Evolutionary conservation across 352 stramenopile genomes (phyloP), one percentile per base, ranked within the genome.

Genomic region (Blastocystis sp.): DNA sequence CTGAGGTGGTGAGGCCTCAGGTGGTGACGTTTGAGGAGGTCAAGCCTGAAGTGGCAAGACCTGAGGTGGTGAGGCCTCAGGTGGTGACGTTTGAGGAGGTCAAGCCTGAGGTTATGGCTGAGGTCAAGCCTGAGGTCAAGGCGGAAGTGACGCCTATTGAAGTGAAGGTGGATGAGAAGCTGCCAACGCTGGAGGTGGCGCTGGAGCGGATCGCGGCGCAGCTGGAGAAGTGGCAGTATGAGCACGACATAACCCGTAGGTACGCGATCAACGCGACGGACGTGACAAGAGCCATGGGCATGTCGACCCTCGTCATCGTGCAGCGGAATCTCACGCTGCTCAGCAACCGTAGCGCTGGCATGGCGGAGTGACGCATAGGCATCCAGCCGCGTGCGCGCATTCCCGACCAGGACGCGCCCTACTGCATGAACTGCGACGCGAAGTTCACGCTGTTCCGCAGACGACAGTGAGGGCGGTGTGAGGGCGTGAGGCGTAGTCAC

Each of bases 401-500:
- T 24, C 42, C 71, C 28, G 71, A 81, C 60, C 45, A 43, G 28
- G 48, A 64, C 21, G 57, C 17, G 21, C 19, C 7, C 10, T 45
- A 21, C 17, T 81, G 71, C 24, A 81, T 59, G 48, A 63, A 64
- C 19, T 81, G 71, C 43, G 34, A 60, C 34, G 48, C 64, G 21
- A 63, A 57, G 71, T 81, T 81, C 24, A 81, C 71, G 11, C 66
- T 81, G 40, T 34, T 81, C 17, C 42, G 71, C 21, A n/a, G 71
- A 64, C 64, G 45, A 64, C 71, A 81, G 71, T 81, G 66, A 40
- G 71, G 21, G 43, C 43, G n/a, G 43, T 21, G 42, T 19, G 24
- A 21, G 60, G 3, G 7, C 6, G 17, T 43, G 57, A 81, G 28
- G 24, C 14, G 2, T 64, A 81, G 71, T 64, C 71, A 81, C 66